Percentiles rank a stretch among this genome's conserved stretches.
Conservation (phyloP, 495 filamentous ascomycete species). For the Hypoxylon cercidicola region DNA sequence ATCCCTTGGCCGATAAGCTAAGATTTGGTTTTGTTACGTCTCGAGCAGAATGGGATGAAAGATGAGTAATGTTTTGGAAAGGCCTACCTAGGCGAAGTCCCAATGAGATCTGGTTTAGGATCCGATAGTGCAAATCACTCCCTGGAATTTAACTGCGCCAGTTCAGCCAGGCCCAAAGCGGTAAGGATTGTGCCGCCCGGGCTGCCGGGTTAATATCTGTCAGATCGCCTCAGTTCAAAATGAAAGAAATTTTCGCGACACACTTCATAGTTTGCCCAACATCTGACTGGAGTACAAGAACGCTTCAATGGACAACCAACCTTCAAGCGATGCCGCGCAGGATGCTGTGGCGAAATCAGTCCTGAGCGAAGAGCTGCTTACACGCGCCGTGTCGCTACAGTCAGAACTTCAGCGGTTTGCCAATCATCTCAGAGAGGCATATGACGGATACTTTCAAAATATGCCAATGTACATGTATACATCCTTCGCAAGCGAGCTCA, state of each 20-base stretch:
- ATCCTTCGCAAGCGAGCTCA: slow-evolving; percentile 37
- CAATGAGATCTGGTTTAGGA: no score
- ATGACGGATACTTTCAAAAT: slow-evolving; percentile 43
- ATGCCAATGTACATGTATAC: slow-evolving; percentile 38
- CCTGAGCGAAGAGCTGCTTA: slow-evolving; percentile 12
- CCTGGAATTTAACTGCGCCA: no score
- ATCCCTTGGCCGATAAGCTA: no score
- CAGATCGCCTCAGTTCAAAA: no score
- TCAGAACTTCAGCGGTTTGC: slow-evolving; percentile 43
- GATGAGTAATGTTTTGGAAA: no score
- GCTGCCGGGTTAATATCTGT: neutral
- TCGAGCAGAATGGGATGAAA: no score
- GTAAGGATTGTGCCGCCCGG: no score
- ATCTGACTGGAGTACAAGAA: neutral
- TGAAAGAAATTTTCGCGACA: neutral
- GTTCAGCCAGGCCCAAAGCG: no score
- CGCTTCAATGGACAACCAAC: slow-evolving; percentile 3
- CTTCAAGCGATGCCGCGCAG: slow-evolving; percentile 1
- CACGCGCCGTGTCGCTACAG: slow-evolving; percentile 31
- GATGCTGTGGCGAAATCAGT: slow-evolving; percentile 11
- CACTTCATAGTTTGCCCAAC: neutral
- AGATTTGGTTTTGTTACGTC: no score
- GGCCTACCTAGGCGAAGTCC: no score
- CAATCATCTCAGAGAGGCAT: slow-evolving; percentile 33
- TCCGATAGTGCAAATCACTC: no score